phyloP scores from a whole-genome alignment of 2,329 filamentous ascomycete genomes.

The Bipolaris zeicola region DNA sequence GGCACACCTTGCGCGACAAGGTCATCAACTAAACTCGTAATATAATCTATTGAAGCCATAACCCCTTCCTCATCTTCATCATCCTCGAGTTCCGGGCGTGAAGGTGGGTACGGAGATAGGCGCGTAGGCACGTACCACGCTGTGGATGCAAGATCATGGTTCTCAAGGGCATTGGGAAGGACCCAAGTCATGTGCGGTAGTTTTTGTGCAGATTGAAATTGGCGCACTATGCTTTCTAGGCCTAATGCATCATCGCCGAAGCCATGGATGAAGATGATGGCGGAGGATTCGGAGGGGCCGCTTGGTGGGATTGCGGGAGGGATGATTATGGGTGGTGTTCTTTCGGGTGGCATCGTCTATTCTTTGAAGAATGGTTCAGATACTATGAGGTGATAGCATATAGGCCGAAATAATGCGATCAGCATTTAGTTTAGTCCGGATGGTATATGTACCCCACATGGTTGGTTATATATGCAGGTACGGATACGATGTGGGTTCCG shows the following conservation, averaged over 20 bases:
- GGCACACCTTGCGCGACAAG: conserved; percentile 50
- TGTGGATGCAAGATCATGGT: conserved; percentile 53
- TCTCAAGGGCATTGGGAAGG: conserved; percentile 56
- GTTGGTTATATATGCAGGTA: conserved; percentile 11
- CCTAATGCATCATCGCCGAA: conserved; percentile 55
- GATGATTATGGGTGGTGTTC: conserved; percentile 46
- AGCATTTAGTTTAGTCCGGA: neutral
- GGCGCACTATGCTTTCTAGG: conserved; percentile 52
- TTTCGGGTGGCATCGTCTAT: conserved; percentile 8
- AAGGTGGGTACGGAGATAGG: conserved; percentile 49
- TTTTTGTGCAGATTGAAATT: conserved; percentile 57
- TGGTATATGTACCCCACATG: conserved; percentile 18
- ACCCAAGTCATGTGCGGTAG: conserved; percentile 57
- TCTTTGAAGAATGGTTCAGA: neutral
- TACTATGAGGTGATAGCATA: no score
- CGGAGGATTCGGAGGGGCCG: conserved; percentile 49
- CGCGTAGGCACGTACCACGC: conserved; percentile 55
- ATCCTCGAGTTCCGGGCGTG: conserved; percentile 52
- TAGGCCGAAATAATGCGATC: no score
- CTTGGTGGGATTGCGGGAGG: conserved; percentile 41
- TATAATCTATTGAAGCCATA: conserved; percentile 47
- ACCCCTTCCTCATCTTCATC: conserved; percentile 56
- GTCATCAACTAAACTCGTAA: conserved; percentile 52
- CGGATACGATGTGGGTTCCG: neutral
- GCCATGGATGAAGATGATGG: conserved; percentile 55